A percentile compares a stretch with the other conserved stretches of the same genome.
phyloP scores from a whole-genome alignment of 2,329 filamentous ascomycete genomes.

The Ophiobolus disseminans region DNA sequence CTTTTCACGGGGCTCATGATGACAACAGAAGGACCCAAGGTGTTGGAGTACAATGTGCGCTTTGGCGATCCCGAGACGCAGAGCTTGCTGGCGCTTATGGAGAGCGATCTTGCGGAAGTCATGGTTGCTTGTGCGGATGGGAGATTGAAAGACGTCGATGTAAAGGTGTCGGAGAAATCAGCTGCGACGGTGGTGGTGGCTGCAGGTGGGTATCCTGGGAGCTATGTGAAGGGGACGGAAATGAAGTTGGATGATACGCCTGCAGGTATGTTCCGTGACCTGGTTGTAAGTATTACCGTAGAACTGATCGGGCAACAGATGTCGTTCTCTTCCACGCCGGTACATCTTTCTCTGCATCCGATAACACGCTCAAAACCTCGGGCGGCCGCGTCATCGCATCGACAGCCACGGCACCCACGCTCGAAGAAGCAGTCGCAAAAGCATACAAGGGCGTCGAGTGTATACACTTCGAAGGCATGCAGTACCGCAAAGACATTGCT shows the following conservation, averaged over 20 bases:
- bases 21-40: conserved; percentile 78
- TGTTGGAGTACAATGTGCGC: conserved; percentile 91
- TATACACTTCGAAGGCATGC: conserved; percentile 87
- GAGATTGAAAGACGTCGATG: conserved; percentile 71
- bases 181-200: conserved; percentile 94
- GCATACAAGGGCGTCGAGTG: conserved; percentile 84
- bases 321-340: conserved; percentile 89
- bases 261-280: conserved; percentile 36
- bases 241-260: conserved; percentile 65
- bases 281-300: too few relatives aligned
- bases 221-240: conserved; percentile 77
- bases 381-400: conserved; percentile 93
- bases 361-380: conserved; percentile 72
- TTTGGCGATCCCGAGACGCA: conserved; percentile 94
- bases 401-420: conserved; percentile 77
- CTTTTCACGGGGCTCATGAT: conserved; percentile 95
- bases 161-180: conserved; percentile 73
- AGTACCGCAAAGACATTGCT: conserved; percentile 92
- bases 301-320: conserved; percentile 52
- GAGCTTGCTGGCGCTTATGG: conserved; percentile 80
- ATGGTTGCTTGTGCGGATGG: conserved; percentile 85
- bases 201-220: conserved; percentile 85
- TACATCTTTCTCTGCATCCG: conserved; percentile 64
- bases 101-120: conserved; percentile 85
- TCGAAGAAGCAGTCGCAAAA: conserved; percentile 82